Base-by-base conservation (phyloP, 768 basidiomycete genomes). In the Pholiota conissans region DNA sequence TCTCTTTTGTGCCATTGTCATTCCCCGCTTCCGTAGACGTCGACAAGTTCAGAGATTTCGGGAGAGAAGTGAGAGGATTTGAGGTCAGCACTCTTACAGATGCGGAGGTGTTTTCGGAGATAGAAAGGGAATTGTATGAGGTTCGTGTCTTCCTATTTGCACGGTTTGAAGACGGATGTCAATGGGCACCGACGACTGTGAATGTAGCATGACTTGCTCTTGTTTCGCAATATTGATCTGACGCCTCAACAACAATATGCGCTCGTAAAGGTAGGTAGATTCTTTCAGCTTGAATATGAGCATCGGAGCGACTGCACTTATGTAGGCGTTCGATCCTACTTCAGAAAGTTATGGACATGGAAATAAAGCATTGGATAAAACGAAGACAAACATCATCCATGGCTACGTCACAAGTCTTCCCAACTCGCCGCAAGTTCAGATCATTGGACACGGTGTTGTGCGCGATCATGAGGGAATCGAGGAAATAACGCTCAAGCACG, bases 331-430 rank as follows among this genome's bases (percentile, higher is more conserved):
- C 66, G 93, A 94, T 68, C 73, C 74, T 1, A 30, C 69, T 30
- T 76, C 75, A 2, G 76, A 79, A 64, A 83, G 71, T 60, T 93
- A 94, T 64, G 92, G 93, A 0, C 92, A 94, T 63, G 91, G 92
- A 0, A 92, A 92, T 70, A 91, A 91, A 76, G 90, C 91, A 79
- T 91, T 88, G 0, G 81, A 85, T 47, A 72, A 75, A 30, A 83
- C 84, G 20, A 81, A 78, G 64, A 87, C 87, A 65, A 93, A 91
- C 2, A 87, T 94, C 65, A 82, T 93, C 11, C 90, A 93, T 66
- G 89, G 91, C 0, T 89, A 93, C 69, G 81, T 94, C 63, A 94
- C 92, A 79, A 93, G 90, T 30, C 91, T 95, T 59, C 91, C 93
- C 1, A 80, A 86, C 18, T 84, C 89, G 2, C 90, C 90, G 2